phyloP scores from a whole-genome alignment of 495 filamentous ascomycete genomes.

The Hypoxylon cercidicola region DNA sequence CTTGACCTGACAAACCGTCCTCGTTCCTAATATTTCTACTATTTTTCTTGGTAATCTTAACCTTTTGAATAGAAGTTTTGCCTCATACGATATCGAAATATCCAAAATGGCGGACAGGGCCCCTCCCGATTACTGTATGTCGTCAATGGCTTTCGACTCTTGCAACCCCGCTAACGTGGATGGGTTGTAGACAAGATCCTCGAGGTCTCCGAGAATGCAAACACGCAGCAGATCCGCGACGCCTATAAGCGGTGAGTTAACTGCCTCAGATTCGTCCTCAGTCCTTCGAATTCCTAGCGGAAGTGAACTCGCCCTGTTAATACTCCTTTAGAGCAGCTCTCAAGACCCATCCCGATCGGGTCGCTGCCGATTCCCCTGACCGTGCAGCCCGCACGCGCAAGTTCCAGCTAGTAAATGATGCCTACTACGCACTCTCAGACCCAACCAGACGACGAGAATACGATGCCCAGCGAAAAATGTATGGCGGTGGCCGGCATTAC shows the following conservation, averaged over 20 bases:
- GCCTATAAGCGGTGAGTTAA: slow-evolving; percentile 84
- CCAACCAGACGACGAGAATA: slow-evolving; percentile 83
- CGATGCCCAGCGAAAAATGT: slow-evolving; percentile 72
- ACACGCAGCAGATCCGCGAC: slow-evolving; percentile 85
- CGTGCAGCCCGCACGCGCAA: slow-evolving; percentile 82
- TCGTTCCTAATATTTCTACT: slow-evolving; percentile 6
- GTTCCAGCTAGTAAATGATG: slow-evolving; percentile 97
- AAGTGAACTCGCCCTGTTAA: slow-evolving; percentile 19
- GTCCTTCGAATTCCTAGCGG: not conserved
- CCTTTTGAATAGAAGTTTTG: not conserved
- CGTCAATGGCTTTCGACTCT: not conserved
- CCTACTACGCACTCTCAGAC: slow-evolving; percentile 95
- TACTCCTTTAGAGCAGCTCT: slow-evolving; percentile 76
- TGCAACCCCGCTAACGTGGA: slow-evolving; percentile 34
- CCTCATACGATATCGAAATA: not conserved
- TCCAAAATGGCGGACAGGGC: slow-evolving; percentile 51
- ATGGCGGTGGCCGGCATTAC: slow-evolving; percentile 34
- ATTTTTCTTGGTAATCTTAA: not conserved
- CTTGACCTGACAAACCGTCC: not conserved
- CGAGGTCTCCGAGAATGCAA: slow-evolving; percentile 77
- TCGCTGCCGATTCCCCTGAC: slow-evolving; percentile 85
- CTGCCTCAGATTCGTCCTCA: not conserved
- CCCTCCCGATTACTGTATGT: slow-evolving; percentile 66
- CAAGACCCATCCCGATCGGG: slow-evolving; percentile 93
- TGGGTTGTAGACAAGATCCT: slow-evolving; percentile 60